These are phyloP conservation scores for Xanthoconium purpureum DNA, from an alignment of 768 basidiomycete genomes.

Conservation along the genomic window DNA sequence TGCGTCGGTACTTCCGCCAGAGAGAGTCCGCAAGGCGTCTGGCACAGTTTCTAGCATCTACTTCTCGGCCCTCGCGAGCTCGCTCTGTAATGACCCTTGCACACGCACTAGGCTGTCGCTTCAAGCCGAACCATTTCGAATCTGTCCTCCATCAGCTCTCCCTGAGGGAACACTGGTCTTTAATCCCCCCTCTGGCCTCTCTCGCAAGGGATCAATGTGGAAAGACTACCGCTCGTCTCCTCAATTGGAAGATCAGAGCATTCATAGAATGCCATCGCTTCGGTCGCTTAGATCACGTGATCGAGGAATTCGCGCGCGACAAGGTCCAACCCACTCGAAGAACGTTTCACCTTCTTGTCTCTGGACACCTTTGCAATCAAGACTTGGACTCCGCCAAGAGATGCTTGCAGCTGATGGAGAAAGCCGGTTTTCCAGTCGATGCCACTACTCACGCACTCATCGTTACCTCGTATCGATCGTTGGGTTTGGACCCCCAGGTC, in stretches of 20 bases:
- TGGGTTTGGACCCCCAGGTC: slow-evolving; percentile 58
- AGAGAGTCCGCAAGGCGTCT: slow-evolving; percentile 32
- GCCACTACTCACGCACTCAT: slow-evolving; percentile 59
- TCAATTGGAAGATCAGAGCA: slow-evolving; percentile 71
- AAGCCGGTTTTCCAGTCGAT: slow-evolving; percentile 52
- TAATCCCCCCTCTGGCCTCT: slow-evolving; percentile 45
- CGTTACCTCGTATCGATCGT: slow-evolving; percentile 52
- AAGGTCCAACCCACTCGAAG: slow-evolving; percentile 50
- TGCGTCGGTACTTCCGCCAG: slow-evolving; percentile 30
- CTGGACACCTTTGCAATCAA: slow-evolving; percentile 66
- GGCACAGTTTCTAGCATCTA: slow-evolving; percentile 34
- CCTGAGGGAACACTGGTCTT: slow-evolving; percentile 44
- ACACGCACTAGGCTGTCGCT: slow-evolving; percentile 44
- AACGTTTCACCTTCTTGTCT: slow-evolving; percentile 68
- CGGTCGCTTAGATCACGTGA: slow-evolving; percentile 40
- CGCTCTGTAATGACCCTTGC: slow-evolving; percentile 47
- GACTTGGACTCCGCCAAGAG: slow-evolving; percentile 55
- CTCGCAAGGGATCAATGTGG: slow-evolving; percentile 50
- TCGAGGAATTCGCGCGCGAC: slow-evolving; percentile 49
- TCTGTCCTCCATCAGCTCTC: slow-evolving; percentile 50
- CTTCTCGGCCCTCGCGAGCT: slow-evolving; percentile 39
- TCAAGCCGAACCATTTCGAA: slow-evolving; percentile 60
- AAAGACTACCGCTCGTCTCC: slow-evolving; percentile 49
- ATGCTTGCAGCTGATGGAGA: slow-evolving; percentile 54
- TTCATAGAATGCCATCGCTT: slow-evolving; percentile 54